These are phyloP conservation scores for Pseudocercospora vitis DNA, from an alignment of 2,329 filamentous ascomycete genomes.

Conservation along the genomic window DNA sequence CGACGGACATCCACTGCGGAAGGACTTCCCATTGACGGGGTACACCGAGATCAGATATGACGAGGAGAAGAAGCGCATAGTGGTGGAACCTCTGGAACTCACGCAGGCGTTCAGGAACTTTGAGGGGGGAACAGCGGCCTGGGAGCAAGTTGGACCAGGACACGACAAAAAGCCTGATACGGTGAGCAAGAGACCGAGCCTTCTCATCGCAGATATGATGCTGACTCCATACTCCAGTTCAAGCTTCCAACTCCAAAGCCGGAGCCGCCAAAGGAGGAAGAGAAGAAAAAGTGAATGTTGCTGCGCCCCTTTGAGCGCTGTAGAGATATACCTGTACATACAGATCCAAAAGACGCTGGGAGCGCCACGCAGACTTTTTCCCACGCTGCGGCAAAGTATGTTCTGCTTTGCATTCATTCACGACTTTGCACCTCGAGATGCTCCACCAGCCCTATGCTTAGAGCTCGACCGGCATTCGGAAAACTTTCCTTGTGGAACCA, in stretches of 20 bases:
- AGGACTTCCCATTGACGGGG: conserved; percentile 96
- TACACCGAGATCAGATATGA: conserved; percentile 98
- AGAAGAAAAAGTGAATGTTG: conserved; percentile 65
- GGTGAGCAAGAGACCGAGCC: conserved; percentile 37
- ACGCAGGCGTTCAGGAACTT: conserved; percentile 99
- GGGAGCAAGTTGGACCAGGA: conserved; percentile 71
- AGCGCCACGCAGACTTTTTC: neutral
- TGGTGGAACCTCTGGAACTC: conserved; percentile 94
- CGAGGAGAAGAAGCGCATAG: conserved; percentile 99
- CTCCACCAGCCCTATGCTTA: neutral
- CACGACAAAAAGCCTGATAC: conserved; percentile 74
- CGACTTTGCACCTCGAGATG: neutral
- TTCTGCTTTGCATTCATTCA: neutral
- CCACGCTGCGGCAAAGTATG: neutral
- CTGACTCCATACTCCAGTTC: conserved; percentile 56
- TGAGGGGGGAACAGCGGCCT: conserved; percentile 65
- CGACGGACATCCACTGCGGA: conserved; percentile 93
- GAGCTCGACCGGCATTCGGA: neutral
- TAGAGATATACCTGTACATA: conserved; percentile 21
- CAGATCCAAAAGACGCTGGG: conserved; percentile 8
- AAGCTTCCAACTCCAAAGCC: conserved; percentile 95
- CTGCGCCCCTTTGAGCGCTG: conserved; percentile 8
- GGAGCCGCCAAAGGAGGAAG: conserved; percentile 84
- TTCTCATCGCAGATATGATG: neutral
- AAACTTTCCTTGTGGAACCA: conserved; percentile 7